A percentile compares a stretch with the other conserved stretches of the same genome.
phyloP scores from a whole-genome alignment of 768 basidiomycete genomes.

The Russula earlei region DNA sequence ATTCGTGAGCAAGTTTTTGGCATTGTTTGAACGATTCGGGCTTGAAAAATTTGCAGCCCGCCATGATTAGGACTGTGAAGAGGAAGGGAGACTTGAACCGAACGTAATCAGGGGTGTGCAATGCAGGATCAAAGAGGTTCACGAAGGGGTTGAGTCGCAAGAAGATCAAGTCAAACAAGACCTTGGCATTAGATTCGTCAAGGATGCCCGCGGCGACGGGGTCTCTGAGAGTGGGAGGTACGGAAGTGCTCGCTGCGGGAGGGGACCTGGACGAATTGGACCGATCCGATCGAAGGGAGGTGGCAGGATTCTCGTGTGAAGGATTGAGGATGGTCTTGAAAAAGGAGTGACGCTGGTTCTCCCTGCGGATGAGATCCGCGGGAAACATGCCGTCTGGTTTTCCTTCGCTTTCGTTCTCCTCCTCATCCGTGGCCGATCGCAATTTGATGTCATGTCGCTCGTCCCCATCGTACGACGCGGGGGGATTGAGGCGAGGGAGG shows the following conservation, averaged over 20 bases:
- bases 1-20: slow-evolving; percentile 62
- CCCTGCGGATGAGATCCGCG: slow-evolving; percentile 61
- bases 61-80: slow-evolving; percentile 78
- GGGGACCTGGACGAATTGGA: slow-evolving; percentile 26
- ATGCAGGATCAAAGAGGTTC: slow-evolving; percentile 78
- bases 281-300: slow-evolving; percentile 28
- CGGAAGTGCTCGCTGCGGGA: neutral
- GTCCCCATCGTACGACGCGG: slow-evolving; percentile 19
- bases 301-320: slow-evolving; percentile 36
- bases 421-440: slow-evolving; percentile 38
- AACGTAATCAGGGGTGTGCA: slow-evolving; percentile 75
- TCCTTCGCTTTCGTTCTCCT: slow-evolving; percentile 55
- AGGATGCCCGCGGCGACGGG: slow-evolving; percentile 66
- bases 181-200: slow-evolving; percentile 56
- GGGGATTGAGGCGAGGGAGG: slow-evolving; percentile 40
- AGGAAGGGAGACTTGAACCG: slow-evolving; percentile 74
- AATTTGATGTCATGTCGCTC: slow-evolving; percentile 10
- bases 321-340: slow-evolving; percentile 80
- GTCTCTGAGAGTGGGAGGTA: slow-evolving; percentile 38
- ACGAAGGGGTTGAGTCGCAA: slow-evolving; percentile 82
- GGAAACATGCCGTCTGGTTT: slow-evolving; percentile 61
- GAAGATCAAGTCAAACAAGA: slow-evolving; percentile 72
- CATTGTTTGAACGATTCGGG: slow-evolving; percentile 57
- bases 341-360: slow-evolving; percentile 66
- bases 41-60: slow-evolving; percentile 76